Evolutionary conservation across 352 stramenopile species (phyloP).

Genomic region (Globisporangium polare): DNA sequence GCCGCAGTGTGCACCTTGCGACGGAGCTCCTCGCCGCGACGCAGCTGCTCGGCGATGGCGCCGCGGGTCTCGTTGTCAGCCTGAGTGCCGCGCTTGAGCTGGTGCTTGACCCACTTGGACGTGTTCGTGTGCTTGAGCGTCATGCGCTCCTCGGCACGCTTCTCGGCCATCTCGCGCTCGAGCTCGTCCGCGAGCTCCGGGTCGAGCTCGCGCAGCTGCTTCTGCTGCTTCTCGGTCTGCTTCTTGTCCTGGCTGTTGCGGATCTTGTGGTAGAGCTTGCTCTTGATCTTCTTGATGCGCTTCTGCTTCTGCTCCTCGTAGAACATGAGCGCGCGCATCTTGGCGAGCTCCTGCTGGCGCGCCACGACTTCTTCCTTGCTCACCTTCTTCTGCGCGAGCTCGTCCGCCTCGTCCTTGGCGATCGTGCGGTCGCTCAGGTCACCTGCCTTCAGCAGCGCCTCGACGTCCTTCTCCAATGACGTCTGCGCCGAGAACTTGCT

Average conservation of each 20-base stretch:
- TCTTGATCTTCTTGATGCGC: constrained; percentile 99
- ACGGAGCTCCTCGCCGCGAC: constrained; percentile 90
- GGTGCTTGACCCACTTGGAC: constrained; percentile 95
- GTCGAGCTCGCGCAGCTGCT: constrained; percentile 75
- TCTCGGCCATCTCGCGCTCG: constrained; percentile 85
- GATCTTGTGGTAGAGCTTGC: constrained; percentile 98
- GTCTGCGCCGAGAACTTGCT: constrained; percentile 93
- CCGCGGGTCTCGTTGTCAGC: constrained; percentile 90
- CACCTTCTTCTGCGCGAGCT: constrained; percentile 71
- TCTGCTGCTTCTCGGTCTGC: constrained; percentile 82
- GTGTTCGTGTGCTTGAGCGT: constrained; percentile 98
- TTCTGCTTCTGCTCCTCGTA: constrained; percentile 98
- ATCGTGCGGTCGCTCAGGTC: constrained; percentile 58
- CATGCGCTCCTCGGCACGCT: constrained; percentile 96
- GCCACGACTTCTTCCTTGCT: constrained; percentile 75
- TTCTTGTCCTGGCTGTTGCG: constrained; percentile 92
- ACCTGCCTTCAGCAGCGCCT: constrained; percentile 51
- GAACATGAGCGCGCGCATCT: constrained; percentile 97
- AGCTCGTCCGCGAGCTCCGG: constrained; percentile 63
- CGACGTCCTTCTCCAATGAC: constrained; percentile 86
- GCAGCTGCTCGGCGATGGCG: constrained; percentile 88
- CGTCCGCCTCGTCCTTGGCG: constrained; percentile 63
- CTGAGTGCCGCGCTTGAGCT: constrained; percentile 89
- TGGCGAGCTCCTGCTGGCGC: constrained; percentile 91
- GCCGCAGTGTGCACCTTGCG: constrained; percentile 88